phyloP scores from a whole-genome alignment of 192 early-diverging fungal species.

The Coemansia sp. region DNA sequence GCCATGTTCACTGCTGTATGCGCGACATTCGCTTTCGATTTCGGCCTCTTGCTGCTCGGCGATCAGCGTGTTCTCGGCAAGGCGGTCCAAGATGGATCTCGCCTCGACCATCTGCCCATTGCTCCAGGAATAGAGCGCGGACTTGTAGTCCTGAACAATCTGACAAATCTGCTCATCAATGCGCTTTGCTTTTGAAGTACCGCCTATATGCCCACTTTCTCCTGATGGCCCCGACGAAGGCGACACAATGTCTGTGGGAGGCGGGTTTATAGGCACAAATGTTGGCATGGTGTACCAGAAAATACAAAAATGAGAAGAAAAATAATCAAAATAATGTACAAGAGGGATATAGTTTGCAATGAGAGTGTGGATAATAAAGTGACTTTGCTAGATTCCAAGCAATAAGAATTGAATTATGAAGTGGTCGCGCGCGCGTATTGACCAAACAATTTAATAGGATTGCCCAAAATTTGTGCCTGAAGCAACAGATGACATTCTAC shows the following conservation, averaged over 20 bases:
- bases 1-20: constrained; percentile 41
- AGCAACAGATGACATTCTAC: no score
- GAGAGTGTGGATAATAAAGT: no score
- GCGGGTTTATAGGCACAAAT: constrained; percentile 10
- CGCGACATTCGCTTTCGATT: constrained; percentile 38
- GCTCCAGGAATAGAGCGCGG: constrained; percentile 27
- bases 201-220: not conserved
- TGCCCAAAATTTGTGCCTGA: no score
- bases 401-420: no score
- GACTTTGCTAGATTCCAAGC: no score
- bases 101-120: constrained; percentile 19
- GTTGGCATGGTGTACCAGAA: not conserved
- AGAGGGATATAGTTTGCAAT: no score
- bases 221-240: no score
- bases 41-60: constrained; percentile 12
- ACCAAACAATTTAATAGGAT: no score
- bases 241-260: not conserved
- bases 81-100: constrained; percentile 5
- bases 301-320: not conserved
- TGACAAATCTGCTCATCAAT: constrained; percentile 36
- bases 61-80: constrained; percentile 17
- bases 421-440: no score
- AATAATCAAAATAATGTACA: not conserved
- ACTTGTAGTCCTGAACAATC: constrained; percentile 27
- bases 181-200: not conserved